Base-by-base conservation (phyloP, 306 rosid genomes). In the Boehmeria nivea region DNA sequence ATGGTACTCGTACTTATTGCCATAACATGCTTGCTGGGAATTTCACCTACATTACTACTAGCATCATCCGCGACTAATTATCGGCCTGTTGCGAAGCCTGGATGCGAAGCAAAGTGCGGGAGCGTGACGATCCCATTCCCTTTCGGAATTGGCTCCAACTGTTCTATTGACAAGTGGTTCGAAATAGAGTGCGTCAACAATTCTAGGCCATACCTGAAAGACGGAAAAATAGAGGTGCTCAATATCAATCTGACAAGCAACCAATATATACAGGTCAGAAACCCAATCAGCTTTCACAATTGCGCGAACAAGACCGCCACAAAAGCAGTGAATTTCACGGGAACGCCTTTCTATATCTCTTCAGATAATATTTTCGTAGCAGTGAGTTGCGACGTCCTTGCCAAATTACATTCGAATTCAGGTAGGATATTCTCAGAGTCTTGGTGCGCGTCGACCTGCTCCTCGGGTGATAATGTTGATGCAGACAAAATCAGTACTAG, bases 141-240 rank as follows among this genome's bases (percentile, higher is more conserved):
- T 5, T 43, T 43, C 22, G 48, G 51, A 11, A 46, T 46, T 13
- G 51, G 51, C 12, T n/a, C 24, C 6, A 6, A 9, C 20, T 45
- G 51, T 20, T 45, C 51, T 19, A 13, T 20, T 20, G 23, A 54
- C 25, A 43, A 55, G 2, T 59, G 77, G 81, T 78, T 77, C 3
- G 63, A 69, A 52, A 56, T 82, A 28, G 60, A 57, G 3, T 81
- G 87, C 67, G 9, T 28, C 20, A 12, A 6, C 15, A 39, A 12
- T 9, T 28, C 18, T 10, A 45, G 13, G 43, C 59, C 46, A 11
- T 44, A 54, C 36, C 38, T 77, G 6, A 74, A 57, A 38, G n/a
- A 0, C 4, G 4, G 61, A 4, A 39, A 69, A 6, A 34, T 68
- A 5, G 67, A 61, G 54, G 77, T 72, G 17, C 48, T 4, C 2